A percentile compares a stretch with the other conserved stretches of the same genome.
phyloP scores from a whole-genome alignment of 345 rosid species.

The Zanthoxylum bungeanum region DNA sequence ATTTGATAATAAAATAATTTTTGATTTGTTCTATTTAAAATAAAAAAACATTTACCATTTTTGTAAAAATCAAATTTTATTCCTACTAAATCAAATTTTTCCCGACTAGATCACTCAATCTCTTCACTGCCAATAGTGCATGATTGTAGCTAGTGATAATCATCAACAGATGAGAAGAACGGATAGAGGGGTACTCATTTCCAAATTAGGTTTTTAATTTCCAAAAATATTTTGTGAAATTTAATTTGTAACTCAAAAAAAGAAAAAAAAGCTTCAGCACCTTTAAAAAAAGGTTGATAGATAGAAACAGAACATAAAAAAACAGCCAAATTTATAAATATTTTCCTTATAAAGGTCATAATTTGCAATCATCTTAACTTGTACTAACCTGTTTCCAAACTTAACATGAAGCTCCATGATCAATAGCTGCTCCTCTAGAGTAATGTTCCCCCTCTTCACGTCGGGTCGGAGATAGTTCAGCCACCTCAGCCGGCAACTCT shows the following conservation, averaged over 20 bases:
- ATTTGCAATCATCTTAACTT: not conserved
- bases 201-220: not conserved
- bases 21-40: too few species aligned
- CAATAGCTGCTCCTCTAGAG: conserved; percentile 81
- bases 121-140: too few species aligned
- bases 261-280: too few species aligned
- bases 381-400: conserved; percentile 82
- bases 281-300: not conserved
- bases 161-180: not conserved
- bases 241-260: not conserved
- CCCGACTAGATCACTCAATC: too few species aligned
- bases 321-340: too few species aligned
- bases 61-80: too few species aligned
- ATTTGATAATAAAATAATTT: too few species aligned
- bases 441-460: conserved; percentile 90
- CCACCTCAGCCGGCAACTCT: conserved; percentile 98
- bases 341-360: too few species aligned
- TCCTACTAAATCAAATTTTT: too few species aligned
- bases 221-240: not conserved
- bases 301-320: too few species aligned
- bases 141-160: not conserved
- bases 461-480: conserved; percentile 90
- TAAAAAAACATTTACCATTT: too few species aligned
- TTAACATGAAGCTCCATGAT: conserved; percentile 93
- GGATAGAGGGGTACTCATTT: not conserved